Evolutionary conservation across 148 eudicot species (phyloP), one percentile per base, ranked within the genome.

Genomic region (Silene conica): DNA sequence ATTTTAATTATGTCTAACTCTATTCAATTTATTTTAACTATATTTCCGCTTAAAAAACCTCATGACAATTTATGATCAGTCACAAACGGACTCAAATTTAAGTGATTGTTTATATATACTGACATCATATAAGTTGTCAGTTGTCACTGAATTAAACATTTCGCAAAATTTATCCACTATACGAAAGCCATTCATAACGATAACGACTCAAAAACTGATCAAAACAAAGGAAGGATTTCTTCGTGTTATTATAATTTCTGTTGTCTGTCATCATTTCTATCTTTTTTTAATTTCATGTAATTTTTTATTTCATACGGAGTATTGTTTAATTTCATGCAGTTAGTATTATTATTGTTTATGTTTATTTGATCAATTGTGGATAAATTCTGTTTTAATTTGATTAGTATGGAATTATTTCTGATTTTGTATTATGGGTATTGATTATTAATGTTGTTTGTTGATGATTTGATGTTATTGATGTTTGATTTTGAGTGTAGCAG

Each of bases 121-220:
- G 34, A 31, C 34, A 31, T 31, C 34, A 31, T 31, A 31, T 31
- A 31, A 31, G 4, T 31, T 31, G 34, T 31, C 34, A 31, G 22
- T 31, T 43, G 14, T 16, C 41, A 7, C 8, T 61, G 6, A 15
- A 26, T 50, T 48, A 23, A 65, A 28, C 62, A 74, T 54, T 50
- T 65, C 63, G 20, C 21, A 56, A 56, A 71, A 69, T 50, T 26
- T 56, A 64, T 28, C 71, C 14, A 70, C 69, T 38, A 28, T 59
- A 19, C 56, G 54, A n/a, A 15, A 67, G 16, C 38, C 67, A 28
- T 28, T 69, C 15, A 46, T 28, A 73, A 71, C 73, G 50, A 5
- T 28, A 45, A 43, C 8, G 56, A 67, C 48, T 7, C 67, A 8
- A 26, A 28, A 67, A 73, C 73, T 70, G 61, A 56, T 52, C 21